Evolutionary conservation across 2,329 filamentous ascomycete species (phyloP).

Genomic region (Biscogniauxia marginata): DNA sequence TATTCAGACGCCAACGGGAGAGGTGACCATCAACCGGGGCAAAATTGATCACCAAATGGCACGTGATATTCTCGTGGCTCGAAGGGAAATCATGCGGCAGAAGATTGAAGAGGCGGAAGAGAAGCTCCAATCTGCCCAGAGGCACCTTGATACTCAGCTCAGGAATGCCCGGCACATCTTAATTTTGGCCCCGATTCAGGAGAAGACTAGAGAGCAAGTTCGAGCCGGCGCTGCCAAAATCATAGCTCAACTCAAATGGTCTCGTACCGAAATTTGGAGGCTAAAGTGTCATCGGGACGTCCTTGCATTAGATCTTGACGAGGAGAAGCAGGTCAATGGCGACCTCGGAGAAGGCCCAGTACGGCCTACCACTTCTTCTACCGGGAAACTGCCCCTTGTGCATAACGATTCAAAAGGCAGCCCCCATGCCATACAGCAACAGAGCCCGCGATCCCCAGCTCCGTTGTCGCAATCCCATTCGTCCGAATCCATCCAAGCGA

Average conservation of each 20-base stretch:
- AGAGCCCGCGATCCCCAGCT: constrained; percentile 37
- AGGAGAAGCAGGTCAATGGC: constrained; percentile 57
- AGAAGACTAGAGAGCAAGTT: constrained; percentile 83
- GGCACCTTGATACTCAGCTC: constrained; percentile 77
- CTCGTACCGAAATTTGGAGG: constrained; percentile 90
- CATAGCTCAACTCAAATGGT: constrained; percentile 88
- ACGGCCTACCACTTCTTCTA: constrained; percentile 12
- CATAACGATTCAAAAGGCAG: constrained; percentile 37
- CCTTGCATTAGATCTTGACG: constrained; percentile 77
- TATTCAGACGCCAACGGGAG: constrained; percentile 69
- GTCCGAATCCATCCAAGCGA: constrained; percentile 30
- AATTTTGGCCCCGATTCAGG: constrained; percentile 84
- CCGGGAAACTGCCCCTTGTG: constrained; percentile 20
- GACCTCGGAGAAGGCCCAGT: constrained; percentile 27
- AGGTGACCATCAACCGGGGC: constrained; percentile 70
- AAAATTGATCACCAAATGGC: constrained; percentile 79
- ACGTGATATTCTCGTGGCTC: constrained; percentile 79
- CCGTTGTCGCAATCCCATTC: constrained; percentile 33
- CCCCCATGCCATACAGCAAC: constrained; percentile 33
- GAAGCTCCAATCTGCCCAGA: constrained; percentile 69
- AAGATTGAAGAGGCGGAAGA: constrained; percentile 83
- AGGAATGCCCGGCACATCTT: constrained; percentile 89
- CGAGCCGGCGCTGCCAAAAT: constrained; percentile 81
- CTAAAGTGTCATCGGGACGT: constrained; percentile 90
- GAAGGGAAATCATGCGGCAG: constrained; percentile 76